Evolutionary conservation across 805 yeast genomes (phyloP), one percentile per base, ranked within the genome.

Genomic region (Hemisphaericaspora nanyangensis): DNA sequence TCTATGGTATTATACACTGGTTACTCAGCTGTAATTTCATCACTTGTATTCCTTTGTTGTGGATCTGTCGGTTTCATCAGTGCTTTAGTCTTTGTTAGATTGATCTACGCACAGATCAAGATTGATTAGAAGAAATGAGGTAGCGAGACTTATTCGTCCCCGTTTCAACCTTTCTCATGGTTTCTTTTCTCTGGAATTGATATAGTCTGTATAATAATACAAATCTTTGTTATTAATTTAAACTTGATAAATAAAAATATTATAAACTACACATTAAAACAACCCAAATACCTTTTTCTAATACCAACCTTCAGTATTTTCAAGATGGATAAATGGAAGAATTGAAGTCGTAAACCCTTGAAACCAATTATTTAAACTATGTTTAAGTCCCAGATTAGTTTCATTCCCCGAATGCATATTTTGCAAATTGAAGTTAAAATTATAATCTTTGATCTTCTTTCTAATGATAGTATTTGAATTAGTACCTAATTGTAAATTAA

Each of bases 1-100:
- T 86, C 96, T 3, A 65, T 85, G 39, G 82, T 85, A 15, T 68
- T 93, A 37, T 93, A 87, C 57, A 66, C 84, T 31, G 96, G 95
- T 6, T 93, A 91, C 67, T 82, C 95, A 1, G 47, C 76, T 6
- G 70, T 90, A 41, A 79, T 88, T 40, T 80, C 95, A 26, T 56
- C 74, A 29, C 63, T 84, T 45, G 76, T 84, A 29, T 91, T 93
- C 60, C 62, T 93, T 35, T 74, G 88, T 29, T 87, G 96, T 48
- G 98, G 97, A 29, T 65, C 96, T 3, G 75, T 89, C 51, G 98
- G 98, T 2, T 87, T 86, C 65, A 44, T 86, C 33, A 76, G 89
- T 47, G 76, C 81, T 49, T 73, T 86, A 64, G 61, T 79, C 55
- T 85, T 93, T 56, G 81, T 88, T 36, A 74, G 86, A 59, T 79